Evolutionary conservation across 179 eudicot genomes (phyloP), one percentile per base, ranked within the genome.

Genomic region (Pouteria campechiana): DNA sequence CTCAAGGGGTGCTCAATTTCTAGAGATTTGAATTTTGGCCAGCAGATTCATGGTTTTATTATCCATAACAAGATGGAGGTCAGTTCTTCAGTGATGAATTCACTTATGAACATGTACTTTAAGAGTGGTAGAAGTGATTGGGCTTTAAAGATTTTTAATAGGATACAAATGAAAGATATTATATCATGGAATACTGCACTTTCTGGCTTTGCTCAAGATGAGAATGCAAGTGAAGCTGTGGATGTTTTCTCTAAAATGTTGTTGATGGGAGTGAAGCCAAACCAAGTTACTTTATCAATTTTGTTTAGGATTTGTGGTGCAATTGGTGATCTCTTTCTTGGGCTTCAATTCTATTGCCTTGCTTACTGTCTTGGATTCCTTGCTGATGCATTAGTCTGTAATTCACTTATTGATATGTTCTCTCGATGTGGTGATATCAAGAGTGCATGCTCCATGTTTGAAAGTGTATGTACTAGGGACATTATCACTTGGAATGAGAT

Each of bases 151-250:
- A 25, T 52, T 46, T 60, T 60, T 33, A 19, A 39, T 13, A 9
- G 17, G 6, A 60, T 60, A 52, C 40, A 23, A 19, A 21, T 24
- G 6, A 52, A 48, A 39, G 65, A 60, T 30, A 30, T 52, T 13
- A 48, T 53, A 23, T 60, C 65, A 21, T 60, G 65, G 65, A 60
- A 60, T 34, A 60, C 53, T 33, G 20, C 46, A 27, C 52, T 60
- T 44, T 9, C 53, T 2, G 48, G 51, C 1, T 38, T 6, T 23
- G 44, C 46, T 44, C 41, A 43, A n/a, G 46, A 21, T 16, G 25
- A 27, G 13, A 37, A 46, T 31, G 58, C 14, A 3, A 33, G 17
- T 17, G 22, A 45, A 45, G 32, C 40, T 11, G 48, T 33, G 25
- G 7, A 6, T 12, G 31, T 60, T 25, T 58, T 58, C 41, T 10